A percentile compares a stretch with the other conserved stretches of the same genome.
These are phyloP conservation scores for Ciborinia camelliae DNA, from an alignment of 2,329 filamentous ascomycete species.

Conservation along the genomic window DNA sequence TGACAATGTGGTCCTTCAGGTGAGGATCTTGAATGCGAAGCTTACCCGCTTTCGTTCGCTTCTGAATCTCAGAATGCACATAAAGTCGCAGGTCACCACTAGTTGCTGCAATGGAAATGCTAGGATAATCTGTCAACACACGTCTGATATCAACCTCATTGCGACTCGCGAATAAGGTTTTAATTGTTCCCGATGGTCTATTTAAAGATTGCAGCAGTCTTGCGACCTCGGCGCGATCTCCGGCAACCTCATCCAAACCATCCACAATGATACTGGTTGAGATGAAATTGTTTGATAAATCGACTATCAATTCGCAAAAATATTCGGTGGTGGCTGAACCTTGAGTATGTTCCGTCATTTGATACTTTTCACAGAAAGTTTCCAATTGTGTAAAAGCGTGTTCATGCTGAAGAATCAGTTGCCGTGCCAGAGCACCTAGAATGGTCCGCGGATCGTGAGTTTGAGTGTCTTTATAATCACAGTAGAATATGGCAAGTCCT, in stretches of 20 bases:
- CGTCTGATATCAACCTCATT: slow-evolving; percentile 21
- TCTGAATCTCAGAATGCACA: slow-evolving; percentile 24
- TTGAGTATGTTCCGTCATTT: neutral
- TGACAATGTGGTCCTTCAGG: slow-evolving; percentile 23
- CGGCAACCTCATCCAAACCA: slow-evolving; percentile 33
- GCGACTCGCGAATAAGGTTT: slow-evolving; percentile 23
- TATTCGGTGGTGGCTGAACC: neutral
- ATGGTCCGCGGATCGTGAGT: slow-evolving; percentile 10
- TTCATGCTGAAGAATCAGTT: slow-evolving; percentile 33
- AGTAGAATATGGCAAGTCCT: slow-evolving; percentile 12
- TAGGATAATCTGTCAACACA: neutral
- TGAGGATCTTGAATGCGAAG: slow-evolving; percentile 18
- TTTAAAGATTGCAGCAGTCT: slow-evolving; percentile 19
- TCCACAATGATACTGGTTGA: slow-evolving; percentile 32
- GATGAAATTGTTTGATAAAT: slow-evolving; percentile 20
- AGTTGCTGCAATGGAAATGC: slow-evolving; percentile 23
- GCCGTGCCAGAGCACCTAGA: slow-evolving; percentile 31
- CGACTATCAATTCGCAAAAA: slow-evolving; percentile 12
- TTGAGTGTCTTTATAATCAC: slow-evolving; percentile 15
- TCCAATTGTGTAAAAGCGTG: slow-evolving; percentile 24
- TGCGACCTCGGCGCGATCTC: slow-evolving; percentile 18
- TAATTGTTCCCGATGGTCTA: slow-evolving; percentile 18
- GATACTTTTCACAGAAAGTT: slow-evolving; percentile 10
- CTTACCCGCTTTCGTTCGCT: slow-evolving; percentile 14
- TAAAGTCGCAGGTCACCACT: slow-evolving; percentile 25